These are phyloP conservation scores for Pseudotulostoma volvatum DNA, from an alignment of 495 filamentous ascomycete genomes.

Conservation along the genomic window DNA sequence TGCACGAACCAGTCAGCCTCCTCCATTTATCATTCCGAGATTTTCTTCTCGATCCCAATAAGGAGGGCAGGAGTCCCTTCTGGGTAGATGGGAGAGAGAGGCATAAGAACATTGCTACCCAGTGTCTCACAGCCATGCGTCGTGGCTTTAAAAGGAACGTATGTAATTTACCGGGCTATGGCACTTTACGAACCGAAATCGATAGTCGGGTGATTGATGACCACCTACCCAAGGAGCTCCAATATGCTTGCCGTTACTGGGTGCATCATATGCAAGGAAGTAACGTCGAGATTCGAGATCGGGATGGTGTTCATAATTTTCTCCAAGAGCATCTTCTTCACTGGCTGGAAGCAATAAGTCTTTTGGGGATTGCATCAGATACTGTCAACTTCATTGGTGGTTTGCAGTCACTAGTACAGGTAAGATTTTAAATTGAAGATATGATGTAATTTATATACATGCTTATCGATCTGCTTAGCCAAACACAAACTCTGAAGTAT, in stretches of 20 bases:
- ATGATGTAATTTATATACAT: conserved; percentile 1
- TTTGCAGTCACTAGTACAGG: conserved; percentile 2
- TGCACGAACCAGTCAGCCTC: conserved; percentile 1
- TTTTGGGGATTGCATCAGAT: conserved; percentile 8
- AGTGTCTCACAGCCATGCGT: conserved; percentile 1
- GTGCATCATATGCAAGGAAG: conserved; percentile 10
- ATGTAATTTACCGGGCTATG: conserved; percentile 3
- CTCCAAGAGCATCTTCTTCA: no score
- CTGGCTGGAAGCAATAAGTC: no score
- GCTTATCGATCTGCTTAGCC: no score
- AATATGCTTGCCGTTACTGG: no score
- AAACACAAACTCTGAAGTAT: conserved; percentile 8
- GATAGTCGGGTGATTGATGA: not conserved
- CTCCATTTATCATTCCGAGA: conserved; percentile 5
- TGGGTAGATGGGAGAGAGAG: conserved; percentile 10
- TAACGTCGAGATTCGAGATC: conserved; percentile 14
- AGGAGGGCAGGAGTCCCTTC: conserved; percentile 4
- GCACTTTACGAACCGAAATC: not conserved
- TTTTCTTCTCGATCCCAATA: conserved; percentile 4
- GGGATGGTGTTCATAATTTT: conserved; percentile 14
- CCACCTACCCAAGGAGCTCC: conserved; percentile 8
- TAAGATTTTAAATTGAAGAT: conserved; percentile 1
- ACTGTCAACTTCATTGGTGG: not conserved
- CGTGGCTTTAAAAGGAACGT: conserved; percentile 4
- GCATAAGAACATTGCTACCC: conserved; percentile 1